Base-by-base conservation (phyloP, 768 basidiomycete genomes). In the Hericium rajendrae region DNA sequence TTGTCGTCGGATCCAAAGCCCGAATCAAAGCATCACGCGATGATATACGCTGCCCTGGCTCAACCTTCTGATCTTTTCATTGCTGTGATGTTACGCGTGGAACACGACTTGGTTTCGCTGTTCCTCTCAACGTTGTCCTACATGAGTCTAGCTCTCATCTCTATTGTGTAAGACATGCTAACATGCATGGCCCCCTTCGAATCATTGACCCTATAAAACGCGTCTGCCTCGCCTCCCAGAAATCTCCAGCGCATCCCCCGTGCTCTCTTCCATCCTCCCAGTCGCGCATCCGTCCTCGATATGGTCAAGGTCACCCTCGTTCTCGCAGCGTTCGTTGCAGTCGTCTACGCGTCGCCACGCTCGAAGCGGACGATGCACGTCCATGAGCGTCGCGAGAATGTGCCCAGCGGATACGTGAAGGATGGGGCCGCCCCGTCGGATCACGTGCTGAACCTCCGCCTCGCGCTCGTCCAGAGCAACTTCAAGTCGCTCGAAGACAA, bases 391-490 rank as follows among this genome's bases (percentile, higher is more conserved):
- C 56, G 50, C 20, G 56, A 57, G 11, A 11, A 6, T 9, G 38
- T 22, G 13, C 56, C 56, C 5, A 12, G n/a, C 38, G 56, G 56
- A 12, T 57, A 49, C 50, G 50, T 57, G 5, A 15, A 41, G 15
- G 40, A 37, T 22, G 56, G 49, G 3, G 5, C 49, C 3, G 56
- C 50, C 12, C 49, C 39, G 3, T 6, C 10, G 16, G 18, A 15
- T 15, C 50, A 57, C 13, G 38, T 57, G 20, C 50, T 57, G 9
- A 51, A 15, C n/a, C 56, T 57, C 13, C 56, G 56, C 28, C 38
- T 57, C 37, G 50, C 18, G 10, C 37, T 57, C 24, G 26, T 39
- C 16, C 56, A 51, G n/a, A 28, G 39, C 40, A 32, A 57, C 38
- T 24, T 51, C 15, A 24, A 48, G 8, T 32, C 49, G 22, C 50